These are phyloP conservation scores for Penicillium sp. DNA, from an alignment of 2,329 filamentous ascomycete genomes.

Conservation along the genomic window DNA sequence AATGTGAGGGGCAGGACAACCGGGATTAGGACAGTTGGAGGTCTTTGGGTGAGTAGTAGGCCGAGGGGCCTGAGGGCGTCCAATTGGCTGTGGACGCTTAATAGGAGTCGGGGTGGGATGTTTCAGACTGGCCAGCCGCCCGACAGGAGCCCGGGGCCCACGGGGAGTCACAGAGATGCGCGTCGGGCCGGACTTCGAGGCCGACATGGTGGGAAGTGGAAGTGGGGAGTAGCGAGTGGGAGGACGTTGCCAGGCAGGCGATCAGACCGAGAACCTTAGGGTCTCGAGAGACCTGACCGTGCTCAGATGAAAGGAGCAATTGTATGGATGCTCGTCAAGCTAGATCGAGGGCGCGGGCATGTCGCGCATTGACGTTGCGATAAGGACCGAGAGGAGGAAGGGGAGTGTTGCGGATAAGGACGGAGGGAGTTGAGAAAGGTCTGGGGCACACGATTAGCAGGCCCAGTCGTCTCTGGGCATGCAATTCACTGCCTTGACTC, in stretches of 20 bases:
- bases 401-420: neutral
- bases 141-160: constrained; percentile 30
- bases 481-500: no score
- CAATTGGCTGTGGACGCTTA: constrained; percentile 35
- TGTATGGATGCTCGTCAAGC: neutral
- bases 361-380: neutral
- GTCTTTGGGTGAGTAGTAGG: constrained; percentile 40
- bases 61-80: constrained; percentile 30
- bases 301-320: no score
- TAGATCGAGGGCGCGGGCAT: neutral
- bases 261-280: neutral
- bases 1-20: constrained; percentile 46
- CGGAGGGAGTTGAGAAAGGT: neutral
- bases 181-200: constrained; percentile 26
- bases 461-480: no score
- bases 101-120: constrained; percentile 39
- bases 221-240: neutral
- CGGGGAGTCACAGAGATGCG: constrained; percentile 33
- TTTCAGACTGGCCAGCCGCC: constrained; percentile 42
- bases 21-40: constrained; percentile 45
- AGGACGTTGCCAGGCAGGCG: neutral
- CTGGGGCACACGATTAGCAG: no score
- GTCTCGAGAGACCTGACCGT: neutral
- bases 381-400: no score
- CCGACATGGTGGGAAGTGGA: constrained; percentile 28